phyloP scores from a whole-genome alignment of 1,284 basidiomycete genomes.

The Austroboletus rostrupii region DNA sequence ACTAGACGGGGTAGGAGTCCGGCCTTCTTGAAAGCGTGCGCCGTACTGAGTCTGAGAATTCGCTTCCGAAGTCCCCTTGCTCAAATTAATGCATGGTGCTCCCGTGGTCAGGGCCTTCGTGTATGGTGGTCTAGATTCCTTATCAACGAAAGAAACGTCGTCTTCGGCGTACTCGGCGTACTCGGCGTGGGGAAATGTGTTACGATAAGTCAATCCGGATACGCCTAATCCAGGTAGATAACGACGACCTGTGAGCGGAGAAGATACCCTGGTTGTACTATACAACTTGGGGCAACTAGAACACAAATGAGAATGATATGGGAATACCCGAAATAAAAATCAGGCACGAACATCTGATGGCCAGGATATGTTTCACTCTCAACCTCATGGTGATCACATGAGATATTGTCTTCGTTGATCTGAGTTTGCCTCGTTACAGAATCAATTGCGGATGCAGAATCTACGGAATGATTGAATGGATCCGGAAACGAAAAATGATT shows the following conservation, averaged over 20 bases:
- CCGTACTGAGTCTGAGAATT: background rate
- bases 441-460: background rate
- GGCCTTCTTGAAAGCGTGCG: conserved; percentile 13
- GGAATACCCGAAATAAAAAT: background rate
- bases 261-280: conserved; percentile 8
- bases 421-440: background rate
- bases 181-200: background rate
- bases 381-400: background rate
- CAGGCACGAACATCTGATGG: conserved; percentile 13
- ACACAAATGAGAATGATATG: conserved; percentile 4
- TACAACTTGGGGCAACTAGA: conserved; percentile 8
- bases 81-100: background rate
- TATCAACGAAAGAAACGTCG: background rate
- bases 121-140: background rate
- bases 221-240: background rate
- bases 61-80: background rate
- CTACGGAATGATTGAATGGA: conserved; percentile 6
- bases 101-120: too few species aligned
- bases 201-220: background rate
- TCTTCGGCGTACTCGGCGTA: background rate
- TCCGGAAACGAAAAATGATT: conserved; percentile 13
- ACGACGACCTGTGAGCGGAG: conserved; percentile 10
- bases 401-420: background rate
- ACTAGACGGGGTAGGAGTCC: conserved; percentile 4
- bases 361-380: background rate